Evolutionary conservation across 257 asterid genomes (phyloP).

Genomic region (Solanum chilense): DNA sequence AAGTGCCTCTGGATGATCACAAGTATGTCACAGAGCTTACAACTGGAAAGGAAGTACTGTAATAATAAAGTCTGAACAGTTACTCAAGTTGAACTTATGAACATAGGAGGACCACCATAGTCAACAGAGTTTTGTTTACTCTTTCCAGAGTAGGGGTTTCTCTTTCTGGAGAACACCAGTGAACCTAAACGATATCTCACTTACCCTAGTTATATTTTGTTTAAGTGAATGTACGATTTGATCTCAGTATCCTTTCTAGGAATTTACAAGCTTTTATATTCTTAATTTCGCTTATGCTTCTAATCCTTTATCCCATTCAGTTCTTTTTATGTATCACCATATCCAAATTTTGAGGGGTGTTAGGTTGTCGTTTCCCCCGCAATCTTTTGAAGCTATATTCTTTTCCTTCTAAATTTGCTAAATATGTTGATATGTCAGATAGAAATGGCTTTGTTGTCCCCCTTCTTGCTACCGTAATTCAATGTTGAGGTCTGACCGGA

Average conservation of each 20-base stretch:
- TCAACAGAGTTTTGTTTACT: background rate
- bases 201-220: background rate
- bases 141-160: background rate
- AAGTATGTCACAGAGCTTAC: background rate
- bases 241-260: background rate
- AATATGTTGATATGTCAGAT: background rate
- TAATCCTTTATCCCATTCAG: background rate
- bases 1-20: background rate
- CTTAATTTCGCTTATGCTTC: background rate
- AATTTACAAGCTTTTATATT: background rate
- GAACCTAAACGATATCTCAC: background rate
- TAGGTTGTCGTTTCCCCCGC: background rate
- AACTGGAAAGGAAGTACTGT: background rate
- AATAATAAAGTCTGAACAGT: background rate
- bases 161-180: background rate
- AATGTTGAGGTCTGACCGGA: background rate
- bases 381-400: background rate
- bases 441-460: background rate
- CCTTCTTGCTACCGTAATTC: background rate
- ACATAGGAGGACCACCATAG: background rate
- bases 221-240: background rate
- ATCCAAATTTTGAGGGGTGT: background rate
- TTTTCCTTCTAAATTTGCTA: background rate
- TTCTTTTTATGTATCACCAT: background rate
- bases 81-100: background rate